phyloP scores from a whole-genome alignment of 1,284 basidiomycete genomes.

The Bondarzewia mesenterica region DNA sequence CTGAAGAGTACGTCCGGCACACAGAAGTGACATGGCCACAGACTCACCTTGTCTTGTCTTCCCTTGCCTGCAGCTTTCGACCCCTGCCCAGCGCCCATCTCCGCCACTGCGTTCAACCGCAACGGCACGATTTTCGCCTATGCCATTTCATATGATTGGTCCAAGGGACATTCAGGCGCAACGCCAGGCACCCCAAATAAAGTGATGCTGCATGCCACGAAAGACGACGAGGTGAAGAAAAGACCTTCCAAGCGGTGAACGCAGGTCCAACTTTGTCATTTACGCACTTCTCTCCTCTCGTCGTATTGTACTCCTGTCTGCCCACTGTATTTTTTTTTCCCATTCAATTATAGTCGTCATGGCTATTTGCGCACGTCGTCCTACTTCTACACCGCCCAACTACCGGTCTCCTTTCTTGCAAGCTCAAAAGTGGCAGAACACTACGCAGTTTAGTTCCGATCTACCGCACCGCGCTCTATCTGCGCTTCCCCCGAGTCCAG shows the following conservation, averaged over 20 bases:
- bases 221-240: constrained; percentile 84
- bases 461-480: too few relatives aligned
- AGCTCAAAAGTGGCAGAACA: too few relatives aligned
- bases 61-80: constrained; percentile 51
- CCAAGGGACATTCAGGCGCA: constrained; percentile 82
- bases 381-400: too few relatives aligned
- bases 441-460: too few relatives aligned
- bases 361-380: too few relatives aligned
- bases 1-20: constrained; percentile 76
- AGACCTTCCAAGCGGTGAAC: constrained; percentile 31
- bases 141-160: constrained; percentile 86
- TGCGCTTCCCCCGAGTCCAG: too few relatives aligned
- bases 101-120: constrained; percentile 76
- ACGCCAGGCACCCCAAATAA: constrained; percentile 77
- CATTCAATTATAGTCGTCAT: too few relatives aligned
- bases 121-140: constrained; percentile 88
- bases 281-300: too few relatives aligned
- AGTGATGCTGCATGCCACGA: constrained; percentile 85
- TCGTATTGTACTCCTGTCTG: too few relatives aligned
- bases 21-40: background rate
- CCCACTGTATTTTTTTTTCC: too few relatives aligned
- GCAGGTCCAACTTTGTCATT: too few relatives aligned
- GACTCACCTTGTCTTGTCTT: background rate
- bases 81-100: constrained; percentile 57
- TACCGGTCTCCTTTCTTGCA: too few relatives aligned